Conservation (phyloP, 257 asterid genomes). For the Asclepias syriaca region DNA sequence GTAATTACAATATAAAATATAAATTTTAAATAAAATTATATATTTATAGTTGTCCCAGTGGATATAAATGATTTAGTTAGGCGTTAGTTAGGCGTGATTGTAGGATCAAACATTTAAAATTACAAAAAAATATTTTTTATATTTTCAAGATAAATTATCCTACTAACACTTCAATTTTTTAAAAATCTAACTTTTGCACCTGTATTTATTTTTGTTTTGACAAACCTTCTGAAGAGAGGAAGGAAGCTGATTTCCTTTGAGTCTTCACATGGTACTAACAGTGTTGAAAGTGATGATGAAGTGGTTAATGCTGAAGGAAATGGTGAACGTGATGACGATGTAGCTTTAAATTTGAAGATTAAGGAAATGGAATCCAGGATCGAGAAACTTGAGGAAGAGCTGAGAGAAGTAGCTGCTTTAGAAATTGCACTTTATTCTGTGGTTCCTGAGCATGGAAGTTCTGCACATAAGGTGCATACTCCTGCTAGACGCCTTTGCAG, state of each 20-base stretch:
- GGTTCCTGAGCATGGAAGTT: constrained; percentile 91
- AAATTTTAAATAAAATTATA: too few relatives aligned
- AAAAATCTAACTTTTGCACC: too few relatives aligned
- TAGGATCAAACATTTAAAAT: too few relatives aligned
- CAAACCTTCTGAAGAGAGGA: constrained; percentile 37
- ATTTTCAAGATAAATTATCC: too few relatives aligned
- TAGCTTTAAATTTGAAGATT: constrained; percentile 42
- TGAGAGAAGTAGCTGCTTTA: constrained; percentile 91
- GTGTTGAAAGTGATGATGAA: constrained; percentile 54
- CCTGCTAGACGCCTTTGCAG: constrained; percentile 94
- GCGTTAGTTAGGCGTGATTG: too few relatives aligned
- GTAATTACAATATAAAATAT: too few relatives aligned
- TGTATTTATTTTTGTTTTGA: too few relatives aligned
- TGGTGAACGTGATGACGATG: constrained; percentile 33
- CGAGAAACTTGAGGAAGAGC: constrained; percentile 72
- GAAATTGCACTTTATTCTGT: constrained; percentile 90
- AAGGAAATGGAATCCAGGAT: constrained; percentile 83
- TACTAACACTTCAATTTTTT: too few relatives aligned
- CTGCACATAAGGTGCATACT: constrained; percentile 91
- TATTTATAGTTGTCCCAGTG: too few relatives aligned
- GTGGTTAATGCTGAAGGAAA: constrained; percentile 32
- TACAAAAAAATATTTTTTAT: too few relatives aligned
- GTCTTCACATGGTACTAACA: constrained; percentile 36
- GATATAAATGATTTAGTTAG: too few relatives aligned
- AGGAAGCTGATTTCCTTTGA: constrained; percentile 42